These are phyloP conservation scores for Pseudogymnoascus sp. DNA, from an alignment of 2,329 filamentous ascomycete species.

Conservation along the genomic window DNA sequence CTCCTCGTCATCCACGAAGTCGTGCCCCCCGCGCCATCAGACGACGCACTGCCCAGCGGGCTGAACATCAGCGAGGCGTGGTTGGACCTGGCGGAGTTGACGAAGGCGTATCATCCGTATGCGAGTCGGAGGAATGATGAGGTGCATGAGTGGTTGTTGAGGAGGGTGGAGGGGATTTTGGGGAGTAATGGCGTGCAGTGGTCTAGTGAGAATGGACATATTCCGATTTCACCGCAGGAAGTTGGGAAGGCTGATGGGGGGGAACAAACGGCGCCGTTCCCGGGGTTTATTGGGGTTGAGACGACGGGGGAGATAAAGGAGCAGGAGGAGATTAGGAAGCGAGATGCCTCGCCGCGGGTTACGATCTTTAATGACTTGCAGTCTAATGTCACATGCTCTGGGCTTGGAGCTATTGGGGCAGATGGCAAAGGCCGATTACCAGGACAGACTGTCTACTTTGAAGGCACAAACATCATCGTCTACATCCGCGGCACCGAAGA, in stretches of 20 bases:
- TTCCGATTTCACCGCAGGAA: not conserved
- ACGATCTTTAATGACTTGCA: constrained; percentile 70
- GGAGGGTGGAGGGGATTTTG: constrained; percentile 62
- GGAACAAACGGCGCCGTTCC: not conserved
- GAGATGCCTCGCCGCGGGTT: constrained; percentile 32
- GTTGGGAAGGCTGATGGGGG: not conserved
- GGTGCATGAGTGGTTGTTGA: constrained; percentile 67
- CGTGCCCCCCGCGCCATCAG: constrained; percentile 57
- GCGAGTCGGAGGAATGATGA: constrained; percentile 78
- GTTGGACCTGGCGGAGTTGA: constrained; percentile 70
- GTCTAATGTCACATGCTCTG: constrained; percentile 68
- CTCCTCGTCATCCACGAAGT: constrained; percentile 67
- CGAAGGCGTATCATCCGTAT: constrained; percentile 72
- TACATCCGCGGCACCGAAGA: constrained; percentile 81
- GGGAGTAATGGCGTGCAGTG: constrained; percentile 47
- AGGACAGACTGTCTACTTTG: constrained; percentile 64
- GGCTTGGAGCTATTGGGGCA: constrained; percentile 30
- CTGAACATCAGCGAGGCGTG: constrained; percentile 81
- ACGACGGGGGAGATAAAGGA: not conserved
- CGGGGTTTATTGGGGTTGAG: not conserved
- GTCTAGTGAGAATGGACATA: constrained; percentile 29
- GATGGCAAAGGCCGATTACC: constrained; percentile 24
- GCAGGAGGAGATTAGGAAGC: not conserved
- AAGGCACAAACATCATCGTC: constrained; percentile 84
- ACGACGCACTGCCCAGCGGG: constrained; percentile 46